Base-by-base conservation (phyloP, 805 yeast species). In the Yamadazyma ubonensis region DNA sequence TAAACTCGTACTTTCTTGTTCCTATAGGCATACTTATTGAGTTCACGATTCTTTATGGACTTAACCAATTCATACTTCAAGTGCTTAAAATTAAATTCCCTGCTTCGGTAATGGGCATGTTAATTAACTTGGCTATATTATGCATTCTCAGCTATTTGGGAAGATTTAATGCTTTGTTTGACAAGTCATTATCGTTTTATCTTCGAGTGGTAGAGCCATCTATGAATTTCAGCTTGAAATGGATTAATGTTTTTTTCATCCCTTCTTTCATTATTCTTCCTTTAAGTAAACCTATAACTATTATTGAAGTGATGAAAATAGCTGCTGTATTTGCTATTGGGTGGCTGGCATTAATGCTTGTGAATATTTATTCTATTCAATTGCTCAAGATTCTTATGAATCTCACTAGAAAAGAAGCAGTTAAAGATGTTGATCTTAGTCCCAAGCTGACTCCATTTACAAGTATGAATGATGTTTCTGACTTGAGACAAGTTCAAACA, bases 171-270 rank as follows among this genome's bases (percentile, higher is more conserved):
- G 30, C 43, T 1, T 52, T 59, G 52, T 19, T 31, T 14, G 37
- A 36, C n/a, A 32, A 29, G 17, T 25, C 58, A 2, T 48, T 67
- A 20, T 55, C 58, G 11, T 47, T 56, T 35, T 68, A 69, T 39
- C 51, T 69, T 28, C 49, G 45, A 29, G 23, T 68, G 9, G 59
- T 81, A 35, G 79, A 81, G 35, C 74, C 83, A n/a, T 77, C 87
- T 11, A 75, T 76, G 63, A 83, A 83, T 45, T 82, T 83, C 56
- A 69, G 83, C 1, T 66, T 85, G 36, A 70, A 83, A 40, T 85
- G 93, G 91, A 86, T 86, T 61, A 83, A 82, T 55, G 73, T 83
- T 5, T 83, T 81, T 54, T 86, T 85, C 67, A 79, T 86, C 0
- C 91, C 93, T 1, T 80, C 89, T 0, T 85, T 86, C 53, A 77